Conservation (phyloP, 2,329 filamentous ascomycete genomes). For the Fusarium gaditjirri region DNA sequence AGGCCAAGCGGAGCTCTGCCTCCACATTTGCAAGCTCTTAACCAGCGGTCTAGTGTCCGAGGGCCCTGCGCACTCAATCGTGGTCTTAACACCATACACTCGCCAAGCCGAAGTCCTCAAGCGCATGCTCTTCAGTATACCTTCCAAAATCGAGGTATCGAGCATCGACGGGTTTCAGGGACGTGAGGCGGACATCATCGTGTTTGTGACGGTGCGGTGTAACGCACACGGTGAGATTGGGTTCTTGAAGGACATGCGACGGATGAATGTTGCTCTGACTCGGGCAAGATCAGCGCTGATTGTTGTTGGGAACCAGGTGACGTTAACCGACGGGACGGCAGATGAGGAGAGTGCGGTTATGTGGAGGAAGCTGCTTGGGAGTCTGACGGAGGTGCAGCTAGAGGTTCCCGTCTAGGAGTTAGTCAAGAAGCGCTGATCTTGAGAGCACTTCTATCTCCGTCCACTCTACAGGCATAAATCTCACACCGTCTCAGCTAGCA, state of each 20-base stretch:
- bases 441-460: neutral
- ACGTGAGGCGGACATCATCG: slow-evolving; percentile 55
- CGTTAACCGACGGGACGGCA: slow-evolving; percentile 37
- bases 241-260: slow-evolving; percentile 53
- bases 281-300: slow-evolving; percentile 50
- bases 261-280: slow-evolving; percentile 56
- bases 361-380: slow-evolving; percentile 9
- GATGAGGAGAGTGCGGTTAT: neutral
- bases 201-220: slow-evolving; percentile 56
- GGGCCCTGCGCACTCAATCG: slow-evolving; percentile 41
- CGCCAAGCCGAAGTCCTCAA: slow-evolving; percentile 50
- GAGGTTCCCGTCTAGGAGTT: neutral
- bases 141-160: slow-evolving; percentile 47
- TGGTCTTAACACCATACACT: slow-evolving; percentile 55
- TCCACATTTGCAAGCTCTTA: slow-evolving; percentile 48
- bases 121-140: slow-evolving; percentile 31
- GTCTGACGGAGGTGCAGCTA: neutral
- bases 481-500: neutral
- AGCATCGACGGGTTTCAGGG: slow-evolving; percentile 58
- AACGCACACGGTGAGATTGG: slow-evolving; percentile 53
- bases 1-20: slow-evolving; percentile 52
- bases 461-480: neutral
- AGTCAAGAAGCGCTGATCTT: neutral
- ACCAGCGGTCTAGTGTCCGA: neutral
- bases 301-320: slow-evolving; percentile 47